These are phyloP conservation scores for Quercus rubra DNA, from an alignment of 306 rosid genomes.

Conservation along the genomic window DNA sequence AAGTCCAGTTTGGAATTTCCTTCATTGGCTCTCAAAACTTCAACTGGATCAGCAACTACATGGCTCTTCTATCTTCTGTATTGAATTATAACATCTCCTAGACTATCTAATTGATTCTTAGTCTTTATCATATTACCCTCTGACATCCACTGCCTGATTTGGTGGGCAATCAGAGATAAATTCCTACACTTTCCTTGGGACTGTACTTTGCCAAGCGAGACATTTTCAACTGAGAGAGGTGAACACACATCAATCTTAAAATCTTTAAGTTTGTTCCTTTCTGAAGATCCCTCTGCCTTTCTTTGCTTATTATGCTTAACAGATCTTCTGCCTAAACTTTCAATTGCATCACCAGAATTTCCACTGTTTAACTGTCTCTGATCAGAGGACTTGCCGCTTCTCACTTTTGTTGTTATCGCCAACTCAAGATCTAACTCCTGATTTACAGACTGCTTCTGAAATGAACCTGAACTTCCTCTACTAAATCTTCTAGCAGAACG, in stretches of 20 bases:
- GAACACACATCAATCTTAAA: conserved; percentile 9
- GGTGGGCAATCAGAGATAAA: conserved; percentile 19
- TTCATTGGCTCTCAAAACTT: conserved; percentile 10
- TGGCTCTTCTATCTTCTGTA: conserved; percentile 39
- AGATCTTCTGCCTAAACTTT: conserved; percentile 22
- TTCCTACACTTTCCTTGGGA: conserved; percentile 8
- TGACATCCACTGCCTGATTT: conserved; percentile 11
- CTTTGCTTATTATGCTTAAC: conserved; percentile 14
- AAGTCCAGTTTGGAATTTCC: conserved; percentile 16
- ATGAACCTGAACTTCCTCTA: conserved; percentile 27
- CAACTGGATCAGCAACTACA: conserved; percentile 26
- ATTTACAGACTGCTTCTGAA: conserved; percentile 13
- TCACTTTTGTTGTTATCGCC: conserved; percentile 18
- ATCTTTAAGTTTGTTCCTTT: neutral
- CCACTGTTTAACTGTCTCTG: conserved; percentile 18
- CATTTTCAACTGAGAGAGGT: conserved; percentile 7
- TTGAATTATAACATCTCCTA: conserved; percentile 22
- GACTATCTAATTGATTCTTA: conserved; percentile 25
- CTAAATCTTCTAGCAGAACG: conserved; percentile 35
- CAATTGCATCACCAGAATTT: conserved; percentile 12
- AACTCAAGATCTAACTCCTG: conserved; percentile 31
- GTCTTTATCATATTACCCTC: conserved; percentile 17
- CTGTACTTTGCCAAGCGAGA: conserved; percentile 24
- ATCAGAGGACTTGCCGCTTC: conserved; percentile 23
- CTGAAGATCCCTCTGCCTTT: neutral